Conservation (phyloP, 352 stramenopile genomes). For the Pythium plurisporium region DNA sequence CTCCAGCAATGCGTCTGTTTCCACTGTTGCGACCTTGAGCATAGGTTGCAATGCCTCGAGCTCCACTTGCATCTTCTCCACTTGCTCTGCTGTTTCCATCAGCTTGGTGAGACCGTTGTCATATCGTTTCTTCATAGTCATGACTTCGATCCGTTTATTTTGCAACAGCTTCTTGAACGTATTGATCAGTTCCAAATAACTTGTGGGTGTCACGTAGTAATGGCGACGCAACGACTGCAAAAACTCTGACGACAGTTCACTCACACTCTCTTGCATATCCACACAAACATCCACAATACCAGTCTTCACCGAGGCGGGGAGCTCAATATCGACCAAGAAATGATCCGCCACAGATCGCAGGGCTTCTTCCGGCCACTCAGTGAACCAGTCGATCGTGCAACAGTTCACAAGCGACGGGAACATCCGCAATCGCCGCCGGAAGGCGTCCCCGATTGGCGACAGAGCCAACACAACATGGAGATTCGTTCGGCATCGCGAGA, state of each 20-base stretch:
- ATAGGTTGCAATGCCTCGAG: conserved; percentile 91
- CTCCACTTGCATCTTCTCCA: conserved; percentile 93
- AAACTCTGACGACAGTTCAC: conserved; percentile 75
- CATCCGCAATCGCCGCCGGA: conserved; percentile 91
- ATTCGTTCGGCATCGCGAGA: conserved; percentile 88
- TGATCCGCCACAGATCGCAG: conserved; percentile 90
- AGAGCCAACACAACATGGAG: conserved; percentile 93
- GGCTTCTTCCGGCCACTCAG: conserved; percentile 93
- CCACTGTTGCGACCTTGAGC: conserved; percentile 88
- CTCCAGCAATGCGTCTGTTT: conserved; percentile 87
- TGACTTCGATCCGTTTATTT: conserved; percentile 89
- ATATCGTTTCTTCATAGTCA: conserved; percentile 89
- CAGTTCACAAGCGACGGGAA: conserved; percentile 96
- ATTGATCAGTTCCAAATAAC: conserved; percentile 94
- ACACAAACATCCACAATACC: conserved; percentile 94
- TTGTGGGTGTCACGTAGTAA: conserved; percentile 96
- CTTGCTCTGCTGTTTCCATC: conserved; percentile 91
- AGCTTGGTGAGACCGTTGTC: conserved; percentile 93
- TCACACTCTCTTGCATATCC: conserved; percentile 93
- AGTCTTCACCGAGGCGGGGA: conserved; percentile 66
- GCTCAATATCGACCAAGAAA: conserved; percentile 88
- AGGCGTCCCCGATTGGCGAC: conserved; percentile 92
- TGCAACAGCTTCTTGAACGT: conserved; percentile 93
- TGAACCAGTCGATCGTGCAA: conserved; percentile 97
- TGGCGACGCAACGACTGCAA: conserved; percentile 85